These are phyloP conservation scores for Cyclotella cryptica DNA, from an alignment of 108 stramenopile species.

Conservation along the genomic window DNA sequence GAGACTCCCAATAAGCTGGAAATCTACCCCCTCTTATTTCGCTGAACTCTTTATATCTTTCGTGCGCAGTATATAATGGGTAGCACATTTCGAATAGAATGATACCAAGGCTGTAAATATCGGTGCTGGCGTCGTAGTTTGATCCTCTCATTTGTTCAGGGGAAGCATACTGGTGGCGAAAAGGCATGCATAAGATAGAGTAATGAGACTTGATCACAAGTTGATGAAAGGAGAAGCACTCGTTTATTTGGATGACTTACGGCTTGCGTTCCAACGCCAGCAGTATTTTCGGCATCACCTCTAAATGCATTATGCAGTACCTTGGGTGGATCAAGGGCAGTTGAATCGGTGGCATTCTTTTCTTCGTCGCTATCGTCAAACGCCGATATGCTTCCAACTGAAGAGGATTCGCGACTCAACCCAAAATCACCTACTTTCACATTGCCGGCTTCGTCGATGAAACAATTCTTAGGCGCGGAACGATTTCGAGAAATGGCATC, in stretches of 20 bases:
- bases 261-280: conserved; percentile 91
- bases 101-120: conserved; percentile 94
- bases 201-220: too few species aligned
- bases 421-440: conserved; percentile 93
- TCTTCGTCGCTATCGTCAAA: conserved; percentile 26
- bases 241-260: too few species aligned
- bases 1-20: conserved; percentile 67
- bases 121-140: conserved; percentile 93
- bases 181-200: too few species aligned
- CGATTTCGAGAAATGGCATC: not conserved
- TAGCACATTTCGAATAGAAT: conserved; percentile 96
- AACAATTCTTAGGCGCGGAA: conserved; percentile 62
- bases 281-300: conserved; percentile 74
- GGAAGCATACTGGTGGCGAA: conserved; percentile 71
- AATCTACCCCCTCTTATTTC: conserved; percentile 48
- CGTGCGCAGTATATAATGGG: conserved; percentile 90
- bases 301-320: not conserved
- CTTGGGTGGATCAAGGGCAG: conserved; percentile 1
- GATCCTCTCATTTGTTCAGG: conserved; percentile 94
- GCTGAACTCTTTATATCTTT: conserved; percentile 57
- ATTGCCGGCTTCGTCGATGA: conserved; percentile 80
- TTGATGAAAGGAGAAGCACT: too few species aligned
- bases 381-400: conserved; percentile 38
- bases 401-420: conserved; percentile 69
- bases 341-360: not conserved